Percentiles rank a stretch among this genome's conserved stretches.
These are phyloP conservation scores for Balakata baccata DNA, from an alignment of 345 rosid species.

Conservation along the genomic window DNA sequence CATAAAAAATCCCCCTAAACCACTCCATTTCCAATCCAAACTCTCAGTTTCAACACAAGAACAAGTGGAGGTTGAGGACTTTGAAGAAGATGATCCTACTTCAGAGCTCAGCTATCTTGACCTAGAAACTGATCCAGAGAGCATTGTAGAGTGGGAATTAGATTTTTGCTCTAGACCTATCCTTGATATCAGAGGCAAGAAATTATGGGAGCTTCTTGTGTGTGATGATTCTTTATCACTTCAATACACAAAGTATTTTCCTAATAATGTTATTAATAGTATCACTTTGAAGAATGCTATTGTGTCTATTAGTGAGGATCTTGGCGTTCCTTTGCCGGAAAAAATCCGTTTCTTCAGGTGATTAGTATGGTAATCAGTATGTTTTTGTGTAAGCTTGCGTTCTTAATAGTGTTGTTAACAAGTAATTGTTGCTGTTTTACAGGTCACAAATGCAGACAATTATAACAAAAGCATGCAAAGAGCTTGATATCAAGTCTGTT, in stretches of 20 bases:
- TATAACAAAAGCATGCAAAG: conserved; percentile 74
- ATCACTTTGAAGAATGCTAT: conserved; percentile 78
- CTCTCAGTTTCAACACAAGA: conserved; percentile 52
- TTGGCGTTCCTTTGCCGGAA: conserved; percentile 73
- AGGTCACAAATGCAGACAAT: conserved; percentile 99
- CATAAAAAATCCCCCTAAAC: conserved; percentile 23
- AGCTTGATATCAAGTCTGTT: conserved; percentile 72
- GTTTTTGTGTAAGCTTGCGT: neutral
- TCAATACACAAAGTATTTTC: conserved; percentile 81
- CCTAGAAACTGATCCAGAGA: conserved; percentile 62
- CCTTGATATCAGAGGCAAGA: conserved; percentile 82
- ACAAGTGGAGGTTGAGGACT: conserved; percentile 31
- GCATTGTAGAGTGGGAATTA: conserved; percentile 83
- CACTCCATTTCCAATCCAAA: conserved; percentile 36
- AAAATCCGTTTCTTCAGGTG: conserved; percentile 87
- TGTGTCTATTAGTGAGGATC: conserved; percentile 53
- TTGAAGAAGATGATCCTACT: conserved; percentile 65
- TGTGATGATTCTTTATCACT: conserved; percentile 84
- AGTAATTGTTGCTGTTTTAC: conserved; percentile 12
- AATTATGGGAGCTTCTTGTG: conserved; percentile 90
- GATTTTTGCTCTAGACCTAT: conserved; percentile 96
- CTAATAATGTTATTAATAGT: conserved; percentile 89
- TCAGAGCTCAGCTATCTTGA: conserved; percentile 75
- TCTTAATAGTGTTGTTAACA: neutral
- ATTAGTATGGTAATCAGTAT: neutral